phyloP scores from a whole-genome alignment of 129 eudicot genomes.

The Heracleum sosnowskyi region DNA sequence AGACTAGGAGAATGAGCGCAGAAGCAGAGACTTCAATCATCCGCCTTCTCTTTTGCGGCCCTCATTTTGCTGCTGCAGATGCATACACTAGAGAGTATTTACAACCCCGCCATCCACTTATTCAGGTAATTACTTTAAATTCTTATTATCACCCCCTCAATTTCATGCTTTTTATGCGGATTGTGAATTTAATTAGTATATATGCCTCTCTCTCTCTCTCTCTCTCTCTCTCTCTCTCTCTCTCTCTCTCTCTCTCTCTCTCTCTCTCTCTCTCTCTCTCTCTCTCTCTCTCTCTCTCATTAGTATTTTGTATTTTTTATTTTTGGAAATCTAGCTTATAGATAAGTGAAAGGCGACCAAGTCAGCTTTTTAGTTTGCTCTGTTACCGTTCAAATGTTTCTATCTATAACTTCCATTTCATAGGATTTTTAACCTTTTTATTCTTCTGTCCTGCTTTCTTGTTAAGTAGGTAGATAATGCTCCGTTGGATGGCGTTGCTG shows the following conservation, averaged over 20 bases:
- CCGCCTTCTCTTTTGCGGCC: conserved; percentile 50
- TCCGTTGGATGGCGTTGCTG: conserved; percentile 50
- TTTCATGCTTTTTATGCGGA: no score
- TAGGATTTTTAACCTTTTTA: neutral
- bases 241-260: no score
- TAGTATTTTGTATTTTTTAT: no score
- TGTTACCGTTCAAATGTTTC: neutral
- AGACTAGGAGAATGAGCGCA: neutral
- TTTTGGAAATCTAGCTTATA: neutral
- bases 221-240: no score
- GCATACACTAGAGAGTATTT: conserved; percentile 37
- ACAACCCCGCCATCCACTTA: conserved; percentile 19
- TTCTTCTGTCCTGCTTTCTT: neutral
- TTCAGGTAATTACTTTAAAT: conserved; percentile 20
- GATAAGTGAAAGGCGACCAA: neutral
- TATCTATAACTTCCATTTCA: neutral
- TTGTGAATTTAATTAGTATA: no score
- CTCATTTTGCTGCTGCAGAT: conserved; percentile 40
- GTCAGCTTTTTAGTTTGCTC: neutral
- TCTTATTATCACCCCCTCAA: no score
- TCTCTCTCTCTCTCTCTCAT: no score
- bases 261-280: no score
- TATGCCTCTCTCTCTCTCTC: no score
- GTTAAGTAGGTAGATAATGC: conserved; percentile 71
- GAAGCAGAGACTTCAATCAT: conserved; percentile 18